Evolutionary conservation across 2,329 filamentous ascomycete species (phyloP).

Genomic region (Penicillium occitanis): DNA sequence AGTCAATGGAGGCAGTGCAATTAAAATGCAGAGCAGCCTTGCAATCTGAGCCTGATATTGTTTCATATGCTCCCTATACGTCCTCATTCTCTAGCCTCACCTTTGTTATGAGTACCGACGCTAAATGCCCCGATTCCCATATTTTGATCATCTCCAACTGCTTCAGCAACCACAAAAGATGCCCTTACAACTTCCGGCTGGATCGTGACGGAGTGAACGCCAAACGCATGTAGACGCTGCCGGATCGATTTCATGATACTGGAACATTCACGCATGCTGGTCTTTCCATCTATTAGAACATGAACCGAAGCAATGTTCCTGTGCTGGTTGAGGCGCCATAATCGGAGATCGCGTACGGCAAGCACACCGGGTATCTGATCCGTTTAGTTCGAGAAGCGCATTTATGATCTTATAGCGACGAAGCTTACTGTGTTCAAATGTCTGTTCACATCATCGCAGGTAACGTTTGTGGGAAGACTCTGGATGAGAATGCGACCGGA

Average conservation of each 20-base stretch:
- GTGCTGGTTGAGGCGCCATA: slow-evolving; percentile 71
- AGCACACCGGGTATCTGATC: slow-evolving; percentile 63
- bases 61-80: neutral
- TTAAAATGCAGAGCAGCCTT: no score
- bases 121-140: neutral
- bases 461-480: slow-evolving; percentile 61
- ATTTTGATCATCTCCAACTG: neutral
- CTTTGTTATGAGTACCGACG: neutral
- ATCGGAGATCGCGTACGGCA: slow-evolving; percentile 69
- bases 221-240: slow-evolving; percentile 71
- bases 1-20: no score
- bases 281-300: slow-evolving; percentile 56
- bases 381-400: slow-evolving; percentile 20
- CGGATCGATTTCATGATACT: slow-evolving; percentile 61
- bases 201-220: slow-evolving; percentile 69
- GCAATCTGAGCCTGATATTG: neutral
- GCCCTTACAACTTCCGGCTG: slow-evolving; percentile 59
- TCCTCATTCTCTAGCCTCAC: neutral
- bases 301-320: slow-evolving; percentile 70
- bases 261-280: slow-evolving; percentile 58
- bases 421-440: slow-evolving; percentile 62
- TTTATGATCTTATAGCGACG: neutral
- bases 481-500: slow-evolving; percentile 66
- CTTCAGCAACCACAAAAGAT: neutral
- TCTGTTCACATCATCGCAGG: slow-evolving; percentile 63